These are phyloP conservation scores for Agaricus blazei DNA, from an alignment of 768 basidiomycete species.

Conservation along the genomic window DNA sequence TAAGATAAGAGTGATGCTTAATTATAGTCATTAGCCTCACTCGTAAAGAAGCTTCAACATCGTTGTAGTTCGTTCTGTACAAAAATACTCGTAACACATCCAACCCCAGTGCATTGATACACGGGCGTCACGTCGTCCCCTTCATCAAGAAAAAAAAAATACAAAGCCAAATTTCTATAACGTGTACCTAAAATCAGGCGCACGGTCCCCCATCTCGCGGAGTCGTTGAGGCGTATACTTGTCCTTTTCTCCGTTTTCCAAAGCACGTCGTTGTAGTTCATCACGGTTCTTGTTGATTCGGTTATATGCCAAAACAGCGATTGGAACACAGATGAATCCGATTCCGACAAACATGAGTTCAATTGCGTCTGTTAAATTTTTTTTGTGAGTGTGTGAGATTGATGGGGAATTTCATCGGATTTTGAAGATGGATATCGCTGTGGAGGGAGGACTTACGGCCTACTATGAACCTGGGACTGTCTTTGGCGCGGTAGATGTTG, in stretches of 20 bases:
- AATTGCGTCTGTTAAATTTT: constrained; percentile 39
- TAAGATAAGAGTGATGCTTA: no score
- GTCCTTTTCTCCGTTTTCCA: constrained; percentile 26
- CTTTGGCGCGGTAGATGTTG: constrained; percentile 56
- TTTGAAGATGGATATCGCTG: not conserved
- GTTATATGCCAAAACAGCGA: constrained; percentile 43
- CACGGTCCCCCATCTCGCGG: constrained; percentile 49
- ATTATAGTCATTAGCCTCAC: no score
- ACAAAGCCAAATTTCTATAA: constrained; percentile 12
- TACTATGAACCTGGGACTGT: constrained; percentile 54
- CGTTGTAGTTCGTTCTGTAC: no score
- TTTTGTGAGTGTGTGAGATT: no score
- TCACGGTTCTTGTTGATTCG: constrained; percentile 56
- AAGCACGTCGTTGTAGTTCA: constrained; percentile 19
- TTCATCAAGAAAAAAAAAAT: no score
- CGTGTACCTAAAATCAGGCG: constrained; percentile 60
- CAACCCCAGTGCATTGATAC: no score
- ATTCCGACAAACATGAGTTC: constrained; percentile 69
- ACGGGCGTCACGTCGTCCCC: no score
- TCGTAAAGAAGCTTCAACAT: no score
- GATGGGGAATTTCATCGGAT: not conserved
- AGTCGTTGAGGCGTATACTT: constrained; percentile 31
- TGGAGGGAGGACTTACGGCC: constrained; percentile 44
- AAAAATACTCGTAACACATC: no score
- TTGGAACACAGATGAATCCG: constrained; percentile 48